These are phyloP conservation scores for Nicotiana paniculata DNA, from an alignment of 257 asterid genomes.

Conservation along the genomic window DNA sequence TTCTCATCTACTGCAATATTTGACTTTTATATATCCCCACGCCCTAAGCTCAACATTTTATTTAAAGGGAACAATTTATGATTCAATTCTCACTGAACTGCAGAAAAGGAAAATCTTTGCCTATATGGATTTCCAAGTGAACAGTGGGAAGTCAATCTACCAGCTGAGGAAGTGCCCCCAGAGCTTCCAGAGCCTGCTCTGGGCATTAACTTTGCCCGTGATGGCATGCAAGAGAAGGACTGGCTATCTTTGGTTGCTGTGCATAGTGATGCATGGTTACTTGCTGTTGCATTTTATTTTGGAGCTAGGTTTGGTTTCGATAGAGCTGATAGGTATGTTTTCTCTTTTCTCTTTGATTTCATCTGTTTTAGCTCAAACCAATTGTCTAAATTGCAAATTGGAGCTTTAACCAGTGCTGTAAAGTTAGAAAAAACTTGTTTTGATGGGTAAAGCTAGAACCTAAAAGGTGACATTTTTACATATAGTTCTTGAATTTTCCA, in stretches of 20 bases:
- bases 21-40: too few species aligned
- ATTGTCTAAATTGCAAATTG: too few species aligned
- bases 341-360: not conserved
- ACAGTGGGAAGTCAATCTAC: conserved; percentile 73
- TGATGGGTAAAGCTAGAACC: too few species aligned
- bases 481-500: too few species aligned
- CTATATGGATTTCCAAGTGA: conserved; percentile 68
- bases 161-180: conserved; percentile 83
- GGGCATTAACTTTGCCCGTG: conserved; percentile 80
- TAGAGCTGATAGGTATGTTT: conserved; percentile 56
- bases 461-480: too few species aligned
- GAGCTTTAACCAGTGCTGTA: too few species aligned
- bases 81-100: not conserved
- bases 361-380: too few species aligned
- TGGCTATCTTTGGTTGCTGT: conserved; percentile 83
- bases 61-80: too few species aligned
- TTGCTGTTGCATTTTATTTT: conserved; percentile 64
- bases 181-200: conserved; percentile 85
- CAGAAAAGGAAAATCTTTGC: conserved; percentile 74
- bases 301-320: conserved; percentile 73
- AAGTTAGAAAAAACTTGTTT: too few species aligned
- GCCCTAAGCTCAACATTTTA: too few species aligned
- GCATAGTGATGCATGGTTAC: conserved; percentile 80
- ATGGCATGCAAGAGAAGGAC: conserved; percentile 76
- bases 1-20: too few species aligned